Percentiles rank a stretch among this genome's conserved stretches.
These are phyloP conservation scores for Arthrocladium fulminans DNA, from an alignment of 2,329 filamentous ascomycete genomes.

Conservation along the genomic window DNA sequence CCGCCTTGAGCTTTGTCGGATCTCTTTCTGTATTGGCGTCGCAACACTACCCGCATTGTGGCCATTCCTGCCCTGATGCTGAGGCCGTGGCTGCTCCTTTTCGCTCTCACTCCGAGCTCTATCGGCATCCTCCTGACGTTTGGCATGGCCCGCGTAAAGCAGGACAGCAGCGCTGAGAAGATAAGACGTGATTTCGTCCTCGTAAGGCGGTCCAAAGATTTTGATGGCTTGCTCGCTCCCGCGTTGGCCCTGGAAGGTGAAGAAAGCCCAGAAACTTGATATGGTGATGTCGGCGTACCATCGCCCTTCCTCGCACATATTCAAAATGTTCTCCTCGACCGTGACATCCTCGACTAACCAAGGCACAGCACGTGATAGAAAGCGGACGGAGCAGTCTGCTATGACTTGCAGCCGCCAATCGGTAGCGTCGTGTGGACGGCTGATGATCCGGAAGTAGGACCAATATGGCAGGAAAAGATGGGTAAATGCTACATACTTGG, in stretches of 20 bases:
- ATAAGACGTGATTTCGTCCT: neutral
- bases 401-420: conserved; percentile 7
- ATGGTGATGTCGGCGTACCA: conserved; percentile 3
- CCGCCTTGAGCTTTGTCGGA: neutral
- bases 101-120: conserved; percentile 4
- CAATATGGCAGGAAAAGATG: conserved; percentile 28
- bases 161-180: conserved; percentile 10
- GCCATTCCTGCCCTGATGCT: neutral
- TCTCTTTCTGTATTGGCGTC: neutral
- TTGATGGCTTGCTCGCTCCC: neutral
- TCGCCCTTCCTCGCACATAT: neutral
- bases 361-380: neutral
- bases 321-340: neutral
- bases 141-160: conserved; percentile 6
- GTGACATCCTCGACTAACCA: neutral
- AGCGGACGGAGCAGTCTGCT: conserved; percentile 2
- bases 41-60: neutral
- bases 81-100: neutral
- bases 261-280: neutral
- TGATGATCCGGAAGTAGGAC: conserved; percentile 24
- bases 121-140: neutral
- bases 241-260: conserved; percentile 1
- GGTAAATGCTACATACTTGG: conserved; percentile 26
- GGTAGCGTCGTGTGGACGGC: conserved; percentile 9
- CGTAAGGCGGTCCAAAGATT: conserved; percentile 2